Evolutionary conservation across 768 basidiomycete species (phyloP).

Genomic region (Amanita polypyramis): DNA sequence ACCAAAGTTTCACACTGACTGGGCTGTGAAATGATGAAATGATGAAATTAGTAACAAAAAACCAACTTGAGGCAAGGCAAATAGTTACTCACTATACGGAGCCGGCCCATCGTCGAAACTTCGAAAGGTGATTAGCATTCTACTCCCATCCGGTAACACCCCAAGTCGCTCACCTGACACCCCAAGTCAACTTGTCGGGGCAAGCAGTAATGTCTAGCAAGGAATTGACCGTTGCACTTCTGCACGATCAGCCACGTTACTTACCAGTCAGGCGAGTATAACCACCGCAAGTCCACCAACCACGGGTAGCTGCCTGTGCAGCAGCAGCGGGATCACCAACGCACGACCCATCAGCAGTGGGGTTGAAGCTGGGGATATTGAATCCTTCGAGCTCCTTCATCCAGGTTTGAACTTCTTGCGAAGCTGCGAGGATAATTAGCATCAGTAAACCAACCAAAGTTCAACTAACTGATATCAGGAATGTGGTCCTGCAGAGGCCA

Average conservation of each 20-base stretch:
- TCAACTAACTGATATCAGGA: constrained; percentile 44
- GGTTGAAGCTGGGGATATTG: constrained; percentile 53
- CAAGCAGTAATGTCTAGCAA: constrained; percentile 51
- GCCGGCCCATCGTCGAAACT: constrained; percentile 87
- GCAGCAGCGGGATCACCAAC: constrained; percentile 43
- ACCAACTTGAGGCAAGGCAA: not conserved
- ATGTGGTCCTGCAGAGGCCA: constrained; percentile 60
- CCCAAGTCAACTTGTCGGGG: constrained; percentile 64
- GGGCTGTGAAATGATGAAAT: constrained; percentile 32
- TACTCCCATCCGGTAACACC: not conserved
- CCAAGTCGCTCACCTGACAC: constrained; percentile 40
- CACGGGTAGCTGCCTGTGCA: constrained; percentile 46
- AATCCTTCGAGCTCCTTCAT: constrained; percentile 65
- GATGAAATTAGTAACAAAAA: constrained; percentile 11
- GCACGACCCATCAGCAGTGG: constrained; percentile 66
- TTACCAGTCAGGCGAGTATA: constrained; percentile 41
- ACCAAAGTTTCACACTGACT: constrained; percentile 25
- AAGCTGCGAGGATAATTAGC: constrained; percentile 23
- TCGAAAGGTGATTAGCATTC: constrained; percentile 7
- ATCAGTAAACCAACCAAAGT: constrained; percentile 1
- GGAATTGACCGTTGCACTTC: not conserved
- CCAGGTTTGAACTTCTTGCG: constrained; percentile 60
- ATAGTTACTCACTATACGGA: constrained; percentile 52
- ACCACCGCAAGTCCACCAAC: constrained; percentile 91
- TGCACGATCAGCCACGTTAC: not conserved